phyloP scores from a whole-genome alignment of 176 grass and related monocot genomes.

The Chloris gayana region DNA sequence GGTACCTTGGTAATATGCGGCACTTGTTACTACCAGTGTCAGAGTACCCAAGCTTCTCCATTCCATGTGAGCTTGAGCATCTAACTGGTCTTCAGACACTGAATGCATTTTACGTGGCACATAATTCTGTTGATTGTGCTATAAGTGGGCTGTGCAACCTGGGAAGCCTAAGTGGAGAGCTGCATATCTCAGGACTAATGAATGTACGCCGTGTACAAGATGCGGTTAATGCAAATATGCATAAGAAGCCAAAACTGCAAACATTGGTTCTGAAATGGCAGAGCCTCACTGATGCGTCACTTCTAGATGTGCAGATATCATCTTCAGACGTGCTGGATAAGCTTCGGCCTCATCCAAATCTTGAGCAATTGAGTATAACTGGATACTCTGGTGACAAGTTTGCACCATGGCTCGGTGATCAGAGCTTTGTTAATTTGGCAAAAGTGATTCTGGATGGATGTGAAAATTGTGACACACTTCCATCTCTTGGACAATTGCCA shows the following conservation, averaged over 20 bases:
- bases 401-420: slow-evolving; percentile 8
- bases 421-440: slow-evolving; percentile 8
- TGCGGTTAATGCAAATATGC: slow-evolving; percentile 27
- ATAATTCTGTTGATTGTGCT: slow-evolving; percentile 1
- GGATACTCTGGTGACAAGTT: slow-evolving; percentile 28
- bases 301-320: slow-evolving; percentile 15
- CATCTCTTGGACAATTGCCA: slow-evolving; percentile 30
- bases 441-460: slow-evolving; percentile 14
- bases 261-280: slow-evolving; percentile 38
- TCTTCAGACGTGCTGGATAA: neutral
- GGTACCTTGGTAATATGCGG: slow-evolving; percentile 33
- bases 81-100: slow-evolving; percentile 39
- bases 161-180: slow-evolving; percentile 30
- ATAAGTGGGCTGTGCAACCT: slow-evolving; percentile 30
- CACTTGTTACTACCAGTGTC: slow-evolving; percentile 34
- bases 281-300: neutral
- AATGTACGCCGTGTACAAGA: slow-evolving; percentile 12
- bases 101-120: slow-evolving; percentile 32
- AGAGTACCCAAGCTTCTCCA: slow-evolving; percentile 6
- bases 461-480: slow-evolving; percentile 28
- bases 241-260: slow-evolving; percentile 23
- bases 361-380: slow-evolving; percentile 19
- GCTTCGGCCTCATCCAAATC: slow-evolving; percentile 31
- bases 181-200: slow-evolving; percentile 29
- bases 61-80: slow-evolving; percentile 30